phyloP scores from a whole-genome alignment of 164 flowering plant genomes.

The Tetrastigma voinierianum region DNA sequence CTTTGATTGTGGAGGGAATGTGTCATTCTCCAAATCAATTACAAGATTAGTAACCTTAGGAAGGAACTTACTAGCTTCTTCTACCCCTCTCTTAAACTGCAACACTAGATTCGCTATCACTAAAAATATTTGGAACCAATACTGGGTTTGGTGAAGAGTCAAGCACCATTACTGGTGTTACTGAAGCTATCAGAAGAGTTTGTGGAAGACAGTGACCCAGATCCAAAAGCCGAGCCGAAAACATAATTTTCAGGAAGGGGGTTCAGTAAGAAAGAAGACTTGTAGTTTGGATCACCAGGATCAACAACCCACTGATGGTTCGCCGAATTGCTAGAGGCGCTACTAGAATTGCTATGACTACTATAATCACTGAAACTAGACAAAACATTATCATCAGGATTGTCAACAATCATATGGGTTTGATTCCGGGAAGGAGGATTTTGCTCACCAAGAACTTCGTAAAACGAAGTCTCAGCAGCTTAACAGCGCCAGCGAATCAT shows the following conservation, averaged over 20 bases:
- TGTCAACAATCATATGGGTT: not conserved
- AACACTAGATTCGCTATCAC: slow-evolving; percentile 30
- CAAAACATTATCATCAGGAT: not conserved
- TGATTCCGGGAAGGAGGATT: not conserved
- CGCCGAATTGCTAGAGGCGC: not conserved
- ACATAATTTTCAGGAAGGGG: not conserved
- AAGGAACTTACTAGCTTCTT: slow-evolving; percentile 56
- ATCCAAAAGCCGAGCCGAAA: slow-evolving; percentile 1
- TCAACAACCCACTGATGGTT: slow-evolving; percentile 6
- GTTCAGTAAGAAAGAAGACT: slow-evolving; percentile 1
- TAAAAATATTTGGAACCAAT: slow-evolving; percentile 26
- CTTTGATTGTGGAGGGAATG: slow-evolving; percentile 12
- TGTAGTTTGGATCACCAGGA: not conserved
- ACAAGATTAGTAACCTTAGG: slow-evolving; percentile 25
- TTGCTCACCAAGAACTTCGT: slow-evolving; percentile 12
- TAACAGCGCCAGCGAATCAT: slow-evolving; percentile 14
- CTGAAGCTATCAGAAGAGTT: not conserved
- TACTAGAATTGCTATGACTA: not conserved
- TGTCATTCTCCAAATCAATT: slow-evolving; percentile 29
- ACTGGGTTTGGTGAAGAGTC: slow-evolving; percentile 15
- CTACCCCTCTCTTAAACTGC: slow-evolving; percentile 41
- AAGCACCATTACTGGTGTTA: slow-evolving; percentile 3
- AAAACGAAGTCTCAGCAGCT: slow-evolving; percentile 24
- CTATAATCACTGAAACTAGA: not conserved
- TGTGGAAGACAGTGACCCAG: not conserved